Evolutionary conservation across 176 grass and related monocot species (phyloP).

Genomic region (Bromus sterilis): DNA sequence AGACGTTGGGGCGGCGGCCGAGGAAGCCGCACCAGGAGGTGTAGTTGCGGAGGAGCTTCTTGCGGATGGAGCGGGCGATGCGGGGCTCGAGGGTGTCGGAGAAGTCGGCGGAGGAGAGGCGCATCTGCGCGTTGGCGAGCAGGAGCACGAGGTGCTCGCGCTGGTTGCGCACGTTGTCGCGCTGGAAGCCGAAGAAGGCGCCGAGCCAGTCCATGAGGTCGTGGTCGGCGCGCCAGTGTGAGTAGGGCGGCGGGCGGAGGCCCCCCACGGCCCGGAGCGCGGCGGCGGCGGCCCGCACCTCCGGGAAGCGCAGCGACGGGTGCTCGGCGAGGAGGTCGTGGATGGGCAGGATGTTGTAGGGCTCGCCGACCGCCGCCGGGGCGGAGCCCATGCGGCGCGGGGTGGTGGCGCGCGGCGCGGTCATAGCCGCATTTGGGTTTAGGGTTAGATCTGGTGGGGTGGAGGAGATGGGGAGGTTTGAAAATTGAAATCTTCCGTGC

Average conservation of each 20-base stretch:
- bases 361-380: slow-evolving; percentile 4
- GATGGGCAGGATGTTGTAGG: slow-evolving; percentile 93
- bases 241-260: slow-evolving; percentile 48
- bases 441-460: slow-evolving; percentile 29
- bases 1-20: slow-evolving; percentile 44
- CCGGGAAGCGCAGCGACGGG: slow-evolving; percentile 75
- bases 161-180: slow-evolving; percentile 90
- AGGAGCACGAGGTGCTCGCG: slow-evolving; percentile 95
- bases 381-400: slow-evolving; percentile 1
- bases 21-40: slow-evolving; percentile 79
- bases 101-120: slow-evolving; percentile 56
- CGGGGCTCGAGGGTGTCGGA: slow-evolving; percentile 49
- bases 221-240: slow-evolving; percentile 44
- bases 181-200: slow-evolving; percentile 90
- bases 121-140: slow-evolving; percentile 94
- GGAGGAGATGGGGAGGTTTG: not conserved
- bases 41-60: slow-evolving; percentile 92
- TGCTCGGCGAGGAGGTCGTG: slow-evolving; percentile 83
- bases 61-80: slow-evolving; percentile 48
- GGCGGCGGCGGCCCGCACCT: slow-evolving; percentile 74
- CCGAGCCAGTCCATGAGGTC: slow-evolving; percentile 95
- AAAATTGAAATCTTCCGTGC: slow-evolving; percentile 22
- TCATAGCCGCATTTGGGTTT: slow-evolving; percentile 58
- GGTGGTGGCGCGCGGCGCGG: slow-evolving; percentile 28
- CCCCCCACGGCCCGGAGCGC: slow-evolving; percentile 53